Evolutionary conservation across 2,329 filamentous ascomycete genomes (phyloP), one percentile per base, ranked within the genome.

Genomic region (Acrocalymma vagum): DNA sequence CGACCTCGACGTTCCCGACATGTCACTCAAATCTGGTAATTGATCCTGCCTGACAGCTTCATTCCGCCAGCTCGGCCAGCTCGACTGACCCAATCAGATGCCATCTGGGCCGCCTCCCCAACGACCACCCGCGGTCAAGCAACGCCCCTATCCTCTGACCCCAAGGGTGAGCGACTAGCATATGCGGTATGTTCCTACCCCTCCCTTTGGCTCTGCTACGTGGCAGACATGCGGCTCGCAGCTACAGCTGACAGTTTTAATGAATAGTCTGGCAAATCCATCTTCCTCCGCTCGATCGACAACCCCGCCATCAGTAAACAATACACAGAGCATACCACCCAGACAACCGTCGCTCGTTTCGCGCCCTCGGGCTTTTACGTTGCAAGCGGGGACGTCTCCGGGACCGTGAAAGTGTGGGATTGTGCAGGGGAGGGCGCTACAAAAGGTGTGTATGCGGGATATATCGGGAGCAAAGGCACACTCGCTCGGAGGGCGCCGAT

Each of bases 211-310:
- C n/a, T n/a, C n/a, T n/a, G n/a, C n/a, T n/a, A n/a, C n/a, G n/a
- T n/a, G n/a, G n/a, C n/a, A n/a, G n/a, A n/a, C n/a, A n/a, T n/a
- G n/a, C n/a, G n/a, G n/a, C n/a, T n/a, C n/a, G n/a, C 32, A 18
- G 29, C 30, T 20, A 5, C 22, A 37, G 45, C 45, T 53, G 36
- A 48, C 38, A 31, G 11, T n/a, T 20, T 28, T 16, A n/a, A n/a
- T 22, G 6, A 29, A 9, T 58, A 95, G 90, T 93, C 91, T 37
- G 92, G 90, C 65, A 97, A 97, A 78, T 97, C 93, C 48, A 86
- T 99, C 73, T 97, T 96, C 74, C 80, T 99, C 31, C 90, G 94
- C 58, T 92, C 86, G 50, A 96, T 99, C 75, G 93, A 99, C 75
- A 78, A 94, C 67, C 93, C 93, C 36, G 81, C 89, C 53, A 73